These are phyloP conservation scores for Coemansia javaensis DNA, from an alignment of 192 early-diverging fungal genomes.

Conservation along the genomic window DNA sequence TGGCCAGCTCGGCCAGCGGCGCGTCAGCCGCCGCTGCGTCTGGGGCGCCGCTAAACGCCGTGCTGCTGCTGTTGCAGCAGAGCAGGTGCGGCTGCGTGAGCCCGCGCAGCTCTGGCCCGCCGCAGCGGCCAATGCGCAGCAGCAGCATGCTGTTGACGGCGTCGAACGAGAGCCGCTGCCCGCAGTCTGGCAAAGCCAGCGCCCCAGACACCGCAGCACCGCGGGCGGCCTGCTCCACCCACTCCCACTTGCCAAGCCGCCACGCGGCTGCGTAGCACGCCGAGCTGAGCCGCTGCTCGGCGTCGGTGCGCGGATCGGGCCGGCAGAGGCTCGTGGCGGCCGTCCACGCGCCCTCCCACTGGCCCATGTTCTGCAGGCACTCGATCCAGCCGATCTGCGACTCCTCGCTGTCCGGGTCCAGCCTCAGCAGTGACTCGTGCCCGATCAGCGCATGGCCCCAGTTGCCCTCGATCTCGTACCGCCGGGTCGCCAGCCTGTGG, in stretches of 20 bases:
- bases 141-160: conserved; percentile 27
- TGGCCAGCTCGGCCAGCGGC: conserved; percentile 6
- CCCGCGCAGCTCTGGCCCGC: neutral
- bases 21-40: neutral
- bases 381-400: conserved; percentile 37
- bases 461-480: conserved; percentile 47
- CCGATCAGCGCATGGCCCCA: conserved; percentile 51
- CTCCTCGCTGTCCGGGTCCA: conserved; percentile 24
- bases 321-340: conserved; percentile 29
- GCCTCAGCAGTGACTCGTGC: conserved; percentile 39
- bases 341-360: conserved; percentile 49
- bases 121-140: conserved; percentile 9
- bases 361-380: conserved; percentile 49
- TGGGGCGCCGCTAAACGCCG: too few species aligned
- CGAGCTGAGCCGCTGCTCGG: conserved; percentile 14
- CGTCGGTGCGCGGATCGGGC: neutral
- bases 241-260: conserved; percentile 47
- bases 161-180: conserved; percentile 19
- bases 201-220: too few species aligned
- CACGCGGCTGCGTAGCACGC: conserved; percentile 47
- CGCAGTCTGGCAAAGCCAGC: neutral
- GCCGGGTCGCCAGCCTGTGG: conserved; percentile 22
- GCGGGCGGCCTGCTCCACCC: conserved; percentile 11
- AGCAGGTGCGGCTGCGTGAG: conserved; percentile 2
- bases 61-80: neutral